Percentiles rank a stretch among this genome's conserved stretches.
Evolutionary conservation across 805 yeast genomes (phyloP).

Genomic region (Nakazawaea wyomingensis): DNA sequence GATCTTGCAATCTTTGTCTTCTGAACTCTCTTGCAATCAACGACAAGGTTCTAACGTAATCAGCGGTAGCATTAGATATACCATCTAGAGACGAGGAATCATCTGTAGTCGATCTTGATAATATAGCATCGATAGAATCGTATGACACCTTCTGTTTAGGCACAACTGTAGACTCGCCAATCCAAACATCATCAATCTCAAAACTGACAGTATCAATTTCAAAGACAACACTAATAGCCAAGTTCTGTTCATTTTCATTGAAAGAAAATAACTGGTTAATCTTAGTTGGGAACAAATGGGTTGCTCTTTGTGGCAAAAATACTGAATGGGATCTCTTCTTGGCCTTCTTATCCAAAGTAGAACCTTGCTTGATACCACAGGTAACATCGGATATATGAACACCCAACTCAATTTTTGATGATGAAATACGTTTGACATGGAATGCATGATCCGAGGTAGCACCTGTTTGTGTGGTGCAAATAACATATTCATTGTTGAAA

Average conservation of each 20-base stretch:
- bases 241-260: constrained; percentile 49
- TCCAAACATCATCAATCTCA: constrained; percentile 70
- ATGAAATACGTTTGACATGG: constrained; percentile 62
- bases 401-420: constrained; percentile 70
- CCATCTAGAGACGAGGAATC: constrained; percentile 13
- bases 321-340: constrained; percentile 89
- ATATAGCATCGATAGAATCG: constrained; percentile 49
- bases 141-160: constrained; percentile 58
- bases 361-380: constrained; percentile 64
- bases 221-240: constrained; percentile 74
- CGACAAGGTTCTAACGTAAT: constrained; percentile 58
- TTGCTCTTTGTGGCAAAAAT: constrained; percentile 70
- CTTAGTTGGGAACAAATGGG: constrained; percentile 62
- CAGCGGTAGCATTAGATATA: constrained; percentile 52
- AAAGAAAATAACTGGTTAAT: constrained; percentile 60
- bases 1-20: constrained; percentile 56
- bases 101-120: constrained; percentile 22
- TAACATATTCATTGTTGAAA: constrained; percentile 54
- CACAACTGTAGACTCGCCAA: constrained; percentile 64
- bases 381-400: constrained; percentile 83
- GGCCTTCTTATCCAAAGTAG: constrained; percentile 80
- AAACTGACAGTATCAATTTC: constrained; percentile 69
- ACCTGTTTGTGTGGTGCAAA: constrained; percentile 58
- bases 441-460: constrained; percentile 70
- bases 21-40: constrained; percentile 65